Base-by-base conservation (phyloP, 768 basidiomycete species). In the Serendipita sp. region DNA sequence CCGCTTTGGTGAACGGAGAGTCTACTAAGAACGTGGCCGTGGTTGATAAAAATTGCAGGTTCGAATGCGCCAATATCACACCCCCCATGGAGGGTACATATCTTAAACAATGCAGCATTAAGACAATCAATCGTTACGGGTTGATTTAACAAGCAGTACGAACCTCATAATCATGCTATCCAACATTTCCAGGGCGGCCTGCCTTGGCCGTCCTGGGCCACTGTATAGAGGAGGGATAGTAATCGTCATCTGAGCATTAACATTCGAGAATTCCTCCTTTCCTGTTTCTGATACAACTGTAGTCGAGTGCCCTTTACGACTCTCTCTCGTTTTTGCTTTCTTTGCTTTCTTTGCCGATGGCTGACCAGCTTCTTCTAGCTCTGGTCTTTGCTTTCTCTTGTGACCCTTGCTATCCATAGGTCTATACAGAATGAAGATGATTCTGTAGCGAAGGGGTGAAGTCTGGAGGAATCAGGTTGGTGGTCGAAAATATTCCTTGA, bases 141-240 rank as follows among this genome's bases (percentile, higher is more conserved):
- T 40, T 13, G 13, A 6, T 15, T 55, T 37, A 64, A 36, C 53
- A 40, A 55, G 27, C 55, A 44, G 18, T 58, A 74, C 81, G 69
- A 70, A 93, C 94, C 89, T 84, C 94, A 97, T 95, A 13, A 95
- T 75, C 87, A 96, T 87, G 5, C 88, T 89, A 73, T 97, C 92
- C 16, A 97, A 76, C 82, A 93, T 84, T 74, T 97, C 91, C 70
- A 87, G 83, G 16, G 83, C 88, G 4, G 94, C 94, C 44, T 73
- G 76, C 8, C 80, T 76, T n/a, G 86, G 55, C 33, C 34, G 23
- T 27, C 55, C 55, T 27, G 55, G 55, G 27, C 55, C 55, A 31
- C 27, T 81, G 72, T 91, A 95, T 46, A 87, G 78, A 0, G 93
- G 93, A 33, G 93, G 82, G 15, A 96, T 79, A 8, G 88, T 84